Evolutionary conservation across 2,329 filamentous ascomycete species (phyloP).

Genomic region (Botrytis porri): DNA sequence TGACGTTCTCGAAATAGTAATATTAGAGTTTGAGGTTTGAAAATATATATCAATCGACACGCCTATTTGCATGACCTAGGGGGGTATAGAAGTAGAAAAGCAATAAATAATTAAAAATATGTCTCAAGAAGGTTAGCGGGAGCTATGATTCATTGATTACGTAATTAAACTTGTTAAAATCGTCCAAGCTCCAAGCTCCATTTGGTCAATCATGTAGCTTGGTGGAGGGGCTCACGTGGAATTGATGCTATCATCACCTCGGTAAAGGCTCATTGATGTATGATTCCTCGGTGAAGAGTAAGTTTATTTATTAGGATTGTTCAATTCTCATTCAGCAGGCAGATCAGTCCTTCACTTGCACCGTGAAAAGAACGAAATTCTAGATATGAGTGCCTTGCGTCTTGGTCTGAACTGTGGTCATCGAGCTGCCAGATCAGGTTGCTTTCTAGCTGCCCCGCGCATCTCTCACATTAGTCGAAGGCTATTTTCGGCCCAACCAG

Average conservation of each 20-base stretch:
- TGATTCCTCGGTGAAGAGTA: not conserved
- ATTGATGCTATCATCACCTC: not conserved
- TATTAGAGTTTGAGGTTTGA: conserved; percentile 11
- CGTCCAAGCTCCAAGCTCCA: not conserved
- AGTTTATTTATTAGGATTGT: not conserved
- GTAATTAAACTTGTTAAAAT: not conserved
- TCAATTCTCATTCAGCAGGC: not conserved
- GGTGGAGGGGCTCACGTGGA: not conserved
- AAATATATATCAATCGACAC: not conserved
- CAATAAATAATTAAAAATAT: not conserved
- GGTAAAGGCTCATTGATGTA: not conserved
- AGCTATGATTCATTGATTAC: not conserved
- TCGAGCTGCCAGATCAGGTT: not conserved
- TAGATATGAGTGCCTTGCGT: conserved; percentile 2
- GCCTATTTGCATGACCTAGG: not conserved
- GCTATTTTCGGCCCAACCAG: not conserved
- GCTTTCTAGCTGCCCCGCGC: not conserved
- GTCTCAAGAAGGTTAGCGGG: not conserved
- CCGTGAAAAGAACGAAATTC: not conserved
- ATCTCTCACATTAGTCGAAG: not conserved
- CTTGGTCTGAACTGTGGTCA: conserved; percentile 5
- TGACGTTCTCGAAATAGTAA: conserved; percentile 14
- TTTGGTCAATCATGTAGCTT: not conserved
- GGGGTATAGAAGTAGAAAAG: not conserved
- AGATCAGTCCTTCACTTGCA: no score